A percentile compares a stretch with the other conserved stretches of the same genome.
Evolutionary conservation across 768 basidiomycete genomes (phyloP).

Genomic region (Auricularia auricula-judae): DNA sequence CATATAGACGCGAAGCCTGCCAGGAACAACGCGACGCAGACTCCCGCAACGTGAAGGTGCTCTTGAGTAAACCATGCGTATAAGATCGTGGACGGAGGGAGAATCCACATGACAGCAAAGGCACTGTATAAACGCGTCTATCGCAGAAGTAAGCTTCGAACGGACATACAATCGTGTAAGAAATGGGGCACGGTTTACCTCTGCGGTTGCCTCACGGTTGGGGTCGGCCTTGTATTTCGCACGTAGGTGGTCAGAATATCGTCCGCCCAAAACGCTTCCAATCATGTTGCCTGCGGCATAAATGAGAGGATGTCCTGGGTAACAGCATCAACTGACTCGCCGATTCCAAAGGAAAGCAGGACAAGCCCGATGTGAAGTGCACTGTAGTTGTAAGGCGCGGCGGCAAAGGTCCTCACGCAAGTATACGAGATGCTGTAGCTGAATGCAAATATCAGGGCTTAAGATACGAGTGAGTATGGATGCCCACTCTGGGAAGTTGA

Average conservation of each 20-base stretch:
- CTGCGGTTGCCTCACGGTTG: neutral
- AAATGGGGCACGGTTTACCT: neutral
- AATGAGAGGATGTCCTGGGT: neutral
- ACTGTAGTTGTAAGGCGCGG: slow-evolving; percentile 48
- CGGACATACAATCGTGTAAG: too few species aligned
- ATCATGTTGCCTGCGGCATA: slow-evolving; percentile 29
- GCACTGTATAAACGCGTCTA: slow-evolving; percentile 69
- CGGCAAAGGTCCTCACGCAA: slow-evolving; percentile 54
- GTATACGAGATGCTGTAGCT: slow-evolving; percentile 67
- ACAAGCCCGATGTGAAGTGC: slow-evolving; percentile 66
- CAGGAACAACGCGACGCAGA: slow-evolving; percentile 63
- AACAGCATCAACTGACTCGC: slow-evolving; percentile 21
- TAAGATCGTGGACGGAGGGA: slow-evolving; percentile 49
- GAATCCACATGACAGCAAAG: slow-evolving; percentile 35
- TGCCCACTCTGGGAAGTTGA: neutral
- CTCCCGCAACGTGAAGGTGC: slow-evolving; percentile 50
- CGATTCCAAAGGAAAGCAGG: slow-evolving; percentile 62
- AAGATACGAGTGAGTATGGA: neutral
- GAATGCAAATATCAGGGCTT: slow-evolving; percentile 63
- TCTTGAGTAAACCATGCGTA: slow-evolving; percentile 69
- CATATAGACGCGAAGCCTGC: slow-evolving; percentile 62
- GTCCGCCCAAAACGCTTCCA: slow-evolving; percentile 48
- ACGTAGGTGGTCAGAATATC: slow-evolving; percentile 44
- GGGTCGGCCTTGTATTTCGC: slow-evolving; percentile 23
- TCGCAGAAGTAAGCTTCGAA: slow-evolving; percentile 1